Percentiles rank a stretch among this genome's conserved stretches.
phyloP scores from a whole-genome alignment of 2,329 filamentous ascomycete species.

The Cyclaneusma minus region DNA sequence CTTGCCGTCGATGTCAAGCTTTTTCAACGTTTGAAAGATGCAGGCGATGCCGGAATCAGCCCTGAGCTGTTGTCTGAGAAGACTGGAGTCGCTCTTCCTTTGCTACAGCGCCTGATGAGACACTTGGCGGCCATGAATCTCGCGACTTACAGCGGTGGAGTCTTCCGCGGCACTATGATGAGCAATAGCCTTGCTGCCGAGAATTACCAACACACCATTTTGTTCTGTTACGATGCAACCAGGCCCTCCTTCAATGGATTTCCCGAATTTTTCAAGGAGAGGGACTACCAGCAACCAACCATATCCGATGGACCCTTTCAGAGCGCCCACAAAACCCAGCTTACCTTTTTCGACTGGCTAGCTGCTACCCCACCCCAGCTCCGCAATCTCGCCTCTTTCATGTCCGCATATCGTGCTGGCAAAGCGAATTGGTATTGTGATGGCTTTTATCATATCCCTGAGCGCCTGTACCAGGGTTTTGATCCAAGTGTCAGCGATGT shows the following conservation, averaged over 20 bases:
- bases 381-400: constrained; percentile 20
- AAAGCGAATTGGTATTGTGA: constrained; percentile 22
- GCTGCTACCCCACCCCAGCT: constrained; percentile 20
- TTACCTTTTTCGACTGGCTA: constrained; percentile 22
- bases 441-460: constrained; percentile 12
- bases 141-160: constrained; percentile 13
- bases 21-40: constrained; percentile 22
- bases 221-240: constrained; percentile 22
- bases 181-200: constrained; percentile 20
- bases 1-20: constrained; percentile 21
- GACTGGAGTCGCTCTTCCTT: too few relatives aligned
- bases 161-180: constrained; percentile 16
- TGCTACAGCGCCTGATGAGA: constrained; percentile 18
- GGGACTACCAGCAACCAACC: constrained; percentile 15
- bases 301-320: constrained; percentile 21
- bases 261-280: constrained; percentile 18
- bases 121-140: constrained; percentile 24
- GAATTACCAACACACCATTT: constrained; percentile 21
- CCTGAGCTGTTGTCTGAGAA: too few relatives aligned
- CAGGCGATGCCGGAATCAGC: too few relatives aligned
- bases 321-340: constrained; percentile 18
- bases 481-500: constrained; percentile 7
- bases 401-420: constrained; percentile 22
- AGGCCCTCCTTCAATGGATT: constrained; percentile 19
- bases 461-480: too few relatives aligned